Evolutionary conservation across 2,329 filamentous ascomycete genomes (phyloP).

Genomic region (Paecilomyces sp.): DNA sequence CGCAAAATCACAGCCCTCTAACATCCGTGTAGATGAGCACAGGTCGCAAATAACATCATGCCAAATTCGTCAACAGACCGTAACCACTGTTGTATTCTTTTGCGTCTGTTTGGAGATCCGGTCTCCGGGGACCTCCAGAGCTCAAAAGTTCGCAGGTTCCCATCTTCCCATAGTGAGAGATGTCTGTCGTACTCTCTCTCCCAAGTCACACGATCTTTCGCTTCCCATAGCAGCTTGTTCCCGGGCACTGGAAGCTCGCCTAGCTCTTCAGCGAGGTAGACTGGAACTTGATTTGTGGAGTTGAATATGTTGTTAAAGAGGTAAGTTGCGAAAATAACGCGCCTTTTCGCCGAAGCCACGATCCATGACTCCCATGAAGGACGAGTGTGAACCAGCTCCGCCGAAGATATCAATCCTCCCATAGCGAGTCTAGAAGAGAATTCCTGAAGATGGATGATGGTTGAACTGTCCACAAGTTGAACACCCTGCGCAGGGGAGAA

Average conservation of each 20-base stretch:
- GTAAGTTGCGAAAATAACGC: conserved; percentile 47
- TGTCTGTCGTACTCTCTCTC: conserved; percentile 36
- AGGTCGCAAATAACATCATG: conserved; percentile 44
- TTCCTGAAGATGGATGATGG: conserved; percentile 46
- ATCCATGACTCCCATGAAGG: conserved; percentile 51
- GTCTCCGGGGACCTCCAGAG: conserved; percentile 40
- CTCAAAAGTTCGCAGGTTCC: conserved; percentile 42
- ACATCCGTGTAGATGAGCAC: conserved; percentile 20
- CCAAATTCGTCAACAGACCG: conserved; percentile 48
- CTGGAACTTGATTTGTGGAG: conserved; percentile 36
- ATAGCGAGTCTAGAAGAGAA: conserved; percentile 37
- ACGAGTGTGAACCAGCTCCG: conserved; percentile 31
- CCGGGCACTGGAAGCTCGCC: conserved; percentile 37
- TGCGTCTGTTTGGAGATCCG: conserved; percentile 21
- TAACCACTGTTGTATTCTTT: conserved; percentile 44
- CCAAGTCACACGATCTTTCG: conserved; percentile 33
- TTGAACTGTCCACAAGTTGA: conserved; percentile 30
- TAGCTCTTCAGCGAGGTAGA: conserved; percentile 46
- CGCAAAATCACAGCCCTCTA: neutral
- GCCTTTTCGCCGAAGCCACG: conserved; percentile 45
- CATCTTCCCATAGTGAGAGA: conserved; percentile 37
- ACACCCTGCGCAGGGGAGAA: conserved; percentile 27
- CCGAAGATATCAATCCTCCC: conserved; percentile 38
- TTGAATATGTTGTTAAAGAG: conserved; percentile 47
- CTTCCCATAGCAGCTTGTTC: conserved; percentile 39